phyloP scores from a whole-genome alignment of 805 yeast genomes.

The Saturnispora besseyi region DNA sequence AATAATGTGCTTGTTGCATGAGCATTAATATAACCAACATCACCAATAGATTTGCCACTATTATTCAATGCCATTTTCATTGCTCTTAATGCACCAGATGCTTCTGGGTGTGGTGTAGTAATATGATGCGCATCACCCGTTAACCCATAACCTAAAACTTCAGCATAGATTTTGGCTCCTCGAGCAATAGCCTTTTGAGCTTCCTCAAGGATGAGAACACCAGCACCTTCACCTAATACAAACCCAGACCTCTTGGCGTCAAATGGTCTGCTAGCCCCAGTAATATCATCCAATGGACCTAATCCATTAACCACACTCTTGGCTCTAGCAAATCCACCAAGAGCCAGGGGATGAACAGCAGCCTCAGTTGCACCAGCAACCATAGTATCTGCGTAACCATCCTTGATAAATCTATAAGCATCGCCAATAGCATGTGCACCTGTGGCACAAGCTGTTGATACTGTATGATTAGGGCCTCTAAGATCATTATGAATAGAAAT shows the following conservation, averaged over 20 bases:
- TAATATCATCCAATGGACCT: constrained; percentile 51
- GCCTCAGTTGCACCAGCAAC: constrained; percentile 94
- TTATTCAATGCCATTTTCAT: constrained; percentile 66
- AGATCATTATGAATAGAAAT: constrained; percentile 71
- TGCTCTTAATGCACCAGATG: constrained; percentile 76
- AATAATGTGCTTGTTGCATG: constrained; percentile 91
- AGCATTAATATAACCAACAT: constrained; percentile 78
- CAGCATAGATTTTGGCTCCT: constrained; percentile 67
- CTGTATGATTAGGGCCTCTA: constrained; percentile 81
- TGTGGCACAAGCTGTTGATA: constrained; percentile 94
- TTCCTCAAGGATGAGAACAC: constrained; percentile 67
- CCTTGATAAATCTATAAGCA: constrained; percentile 69
- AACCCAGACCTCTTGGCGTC: constrained; percentile 75
- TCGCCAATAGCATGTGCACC: constrained; percentile 94
- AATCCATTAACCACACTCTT: constrained; percentile 55
- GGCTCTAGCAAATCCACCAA: constrained; percentile 89
- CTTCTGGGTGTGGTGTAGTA: constrained; percentile 79
- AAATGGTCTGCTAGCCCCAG: constrained; percentile 75
- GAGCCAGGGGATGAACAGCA: constrained; percentile 72
- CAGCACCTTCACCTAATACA: constrained; percentile 91
- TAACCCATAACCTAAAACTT: constrained; percentile 79
- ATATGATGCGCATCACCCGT: constrained; percentile 90
- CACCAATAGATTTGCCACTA: constrained; percentile 37
- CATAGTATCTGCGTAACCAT: constrained; percentile 78
- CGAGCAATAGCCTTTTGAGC: constrained; percentile 64